Percentiles rank a stretch among this genome's conserved stretches.
These are phyloP conservation scores for Linum usitatissimum DNA, from an alignment of 345 rosid species.

Conservation along the genomic window DNA sequence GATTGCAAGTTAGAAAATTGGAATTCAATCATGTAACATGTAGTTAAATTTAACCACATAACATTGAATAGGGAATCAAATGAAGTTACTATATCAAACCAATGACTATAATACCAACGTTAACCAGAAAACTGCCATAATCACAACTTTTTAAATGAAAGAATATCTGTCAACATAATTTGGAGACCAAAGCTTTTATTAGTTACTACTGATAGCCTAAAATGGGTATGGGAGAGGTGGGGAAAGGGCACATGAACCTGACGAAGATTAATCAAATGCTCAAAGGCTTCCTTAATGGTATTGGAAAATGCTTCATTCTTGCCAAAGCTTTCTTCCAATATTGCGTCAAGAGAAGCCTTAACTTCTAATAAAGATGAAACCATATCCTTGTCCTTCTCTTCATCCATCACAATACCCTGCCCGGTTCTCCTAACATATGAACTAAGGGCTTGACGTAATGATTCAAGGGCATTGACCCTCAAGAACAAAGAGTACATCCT, in stretches of 20 bases:
- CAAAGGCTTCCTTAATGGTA: constrained; percentile 90
- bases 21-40: background rate
- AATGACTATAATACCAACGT: constrained; percentile 1
- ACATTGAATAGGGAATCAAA: background rate
- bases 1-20: constrained; percentile 13
- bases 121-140: background rate
- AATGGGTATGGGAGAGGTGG: background rate
- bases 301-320: constrained; percentile 84
- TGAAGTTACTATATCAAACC: background rate
- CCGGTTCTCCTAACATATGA: constrained; percentile 77
- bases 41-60: background rate
- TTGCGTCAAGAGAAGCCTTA: constrained; percentile 79
- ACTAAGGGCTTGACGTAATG: constrained; percentile 71
- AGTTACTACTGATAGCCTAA: background rate
- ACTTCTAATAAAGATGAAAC: constrained; percentile 75
- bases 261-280: constrained; percentile 88
- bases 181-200: background rate
- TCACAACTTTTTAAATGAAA: background rate
- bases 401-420: constrained; percentile 80
- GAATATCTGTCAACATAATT: background rate
- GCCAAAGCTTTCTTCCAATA: constrained; percentile 88
- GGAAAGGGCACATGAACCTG: constrained; percentile 42
- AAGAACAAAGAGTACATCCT: constrained; percentile 69
- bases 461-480: constrained; percentile 82
- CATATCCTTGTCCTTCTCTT: constrained; percentile 98